Conservation (phyloP, 2,329 filamentous ascomycete species). For the Fusarium nygamai region DNA sequence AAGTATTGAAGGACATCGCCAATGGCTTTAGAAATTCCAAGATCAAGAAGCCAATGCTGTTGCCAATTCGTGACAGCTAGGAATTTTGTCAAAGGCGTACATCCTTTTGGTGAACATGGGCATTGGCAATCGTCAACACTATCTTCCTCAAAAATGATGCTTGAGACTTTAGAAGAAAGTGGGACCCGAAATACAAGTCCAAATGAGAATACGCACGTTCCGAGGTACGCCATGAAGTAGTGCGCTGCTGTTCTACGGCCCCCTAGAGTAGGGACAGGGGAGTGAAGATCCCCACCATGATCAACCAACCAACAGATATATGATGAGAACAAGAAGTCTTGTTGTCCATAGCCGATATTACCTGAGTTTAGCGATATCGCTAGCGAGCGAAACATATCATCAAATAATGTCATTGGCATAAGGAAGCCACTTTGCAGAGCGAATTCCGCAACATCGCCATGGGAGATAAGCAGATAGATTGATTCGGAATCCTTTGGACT, state of each 20-base stretch:
- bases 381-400: accelerated
- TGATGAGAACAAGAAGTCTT: not conserved
- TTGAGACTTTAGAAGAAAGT: accelerated
- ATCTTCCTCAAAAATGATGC: not conserved
- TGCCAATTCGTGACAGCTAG: not conserved
- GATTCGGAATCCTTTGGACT: accelerated
- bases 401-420: not conserved
- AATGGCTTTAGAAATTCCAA: too few species aligned
- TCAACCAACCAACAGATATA: not conserved
- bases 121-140: not conserved
- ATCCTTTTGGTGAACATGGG: not conserved
- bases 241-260: not conserved
- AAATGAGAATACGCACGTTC: not conserved
- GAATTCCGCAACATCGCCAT: not conserved
- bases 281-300: accelerated
- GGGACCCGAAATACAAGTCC: accelerated
- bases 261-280: not conserved
- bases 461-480: accelerated
- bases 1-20: too few species aligned
- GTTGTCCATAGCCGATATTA: accelerated
- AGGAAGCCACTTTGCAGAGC: not conserved
- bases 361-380: not conserved
- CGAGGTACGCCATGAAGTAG: not conserved
- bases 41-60: accelerated
- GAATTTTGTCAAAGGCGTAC: not conserved